Percentiles rank a stretch among this genome's conserved stretches.
Evolutionary conservation across 352 stramenopile genomes (phyloP).

Genomic region (Pythium oligandrum): DNA sequence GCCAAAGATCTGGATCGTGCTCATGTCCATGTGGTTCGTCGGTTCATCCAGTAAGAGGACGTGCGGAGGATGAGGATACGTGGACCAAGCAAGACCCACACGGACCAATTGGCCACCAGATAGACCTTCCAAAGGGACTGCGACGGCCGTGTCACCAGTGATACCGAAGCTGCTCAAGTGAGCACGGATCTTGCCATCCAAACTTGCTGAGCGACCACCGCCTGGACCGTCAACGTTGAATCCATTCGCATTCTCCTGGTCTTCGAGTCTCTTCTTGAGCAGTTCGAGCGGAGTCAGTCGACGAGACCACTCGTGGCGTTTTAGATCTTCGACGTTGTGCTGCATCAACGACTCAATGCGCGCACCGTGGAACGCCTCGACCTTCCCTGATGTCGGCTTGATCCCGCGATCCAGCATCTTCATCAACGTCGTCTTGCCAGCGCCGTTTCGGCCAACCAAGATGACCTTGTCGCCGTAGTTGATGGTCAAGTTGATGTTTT

Average conservation of each 20-base stretch:
- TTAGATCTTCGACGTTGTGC: slow-evolving; percentile 58
- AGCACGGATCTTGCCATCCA: slow-evolving; percentile 30
- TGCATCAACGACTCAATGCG: slow-evolving; percentile 53
- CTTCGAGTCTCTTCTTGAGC: slow-evolving; percentile 28
- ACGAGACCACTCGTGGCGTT: slow-evolving; percentile 41
- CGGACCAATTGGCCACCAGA: slow-evolving; percentile 53
- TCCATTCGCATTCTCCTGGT: slow-evolving; percentile 17
- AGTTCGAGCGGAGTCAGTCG: slow-evolving; percentile 39
- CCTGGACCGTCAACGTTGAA: too few relatives aligned
- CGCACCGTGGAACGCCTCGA: slow-evolving; percentile 44
- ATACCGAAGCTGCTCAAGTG: slow-evolving; percentile 53
- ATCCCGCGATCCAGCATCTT: slow-evolving; percentile 90
- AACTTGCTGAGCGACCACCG: too few relatives aligned
- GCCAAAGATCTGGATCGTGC: slow-evolving; percentile 68
- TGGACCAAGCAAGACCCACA: slow-evolving; percentile 41
- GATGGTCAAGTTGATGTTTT: slow-evolving; percentile 68
- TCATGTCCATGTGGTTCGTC: slow-evolving; percentile 93
- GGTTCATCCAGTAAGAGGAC: too few relatives aligned
- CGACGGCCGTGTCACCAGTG: slow-evolving; percentile 23
- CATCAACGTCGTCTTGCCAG: slow-evolving; percentile 92
- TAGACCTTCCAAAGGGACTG: slow-evolving; percentile 30
- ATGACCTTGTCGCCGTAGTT: slow-evolving; percentile 80
- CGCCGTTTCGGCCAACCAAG: slow-evolving; percentile 82
- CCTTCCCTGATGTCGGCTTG: slow-evolving; percentile 30
- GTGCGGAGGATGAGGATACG: slow-evolving; percentile 86